Percentiles rank a stretch among this genome's conserved stretches.
These are phyloP conservation scores for Tripidium arundinaceum DNA, from an alignment of 202 grass and related monocot species.

Conservation along the genomic window DNA sequence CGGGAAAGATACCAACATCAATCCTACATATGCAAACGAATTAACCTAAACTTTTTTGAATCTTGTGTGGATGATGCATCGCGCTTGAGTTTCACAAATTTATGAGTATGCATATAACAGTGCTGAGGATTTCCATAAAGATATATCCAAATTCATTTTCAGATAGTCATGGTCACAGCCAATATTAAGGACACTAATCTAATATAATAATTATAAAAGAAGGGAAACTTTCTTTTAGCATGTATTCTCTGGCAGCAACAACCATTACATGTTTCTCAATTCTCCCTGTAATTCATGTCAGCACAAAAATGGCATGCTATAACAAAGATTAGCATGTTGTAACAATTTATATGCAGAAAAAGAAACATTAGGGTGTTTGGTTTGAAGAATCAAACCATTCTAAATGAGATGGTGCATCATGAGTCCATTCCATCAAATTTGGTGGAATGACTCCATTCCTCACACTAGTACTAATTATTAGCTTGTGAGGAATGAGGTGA, in stretches of 20 bases:
- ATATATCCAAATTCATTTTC: neutral
- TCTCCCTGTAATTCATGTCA: neutral
- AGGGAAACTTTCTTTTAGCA: no score
- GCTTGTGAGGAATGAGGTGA: no score
- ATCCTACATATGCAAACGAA: neutral
- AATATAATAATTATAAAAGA: no score
- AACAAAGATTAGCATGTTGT: neutral
- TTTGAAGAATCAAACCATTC: no score
- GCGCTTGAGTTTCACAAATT: neutral
- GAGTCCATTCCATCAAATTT: no score
- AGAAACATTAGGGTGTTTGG: no score
- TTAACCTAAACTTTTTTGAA: neutral
- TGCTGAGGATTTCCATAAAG: neutral
- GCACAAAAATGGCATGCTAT: neutral
- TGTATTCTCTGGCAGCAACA: neutral
- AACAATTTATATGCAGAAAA: neutral
- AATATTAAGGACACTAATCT: no score
- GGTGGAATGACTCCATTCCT: no score
- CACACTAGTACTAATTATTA: no score
- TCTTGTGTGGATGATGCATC: neutral
- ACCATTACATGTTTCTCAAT: neutral
- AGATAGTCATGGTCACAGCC: neutral
- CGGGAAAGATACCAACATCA: neutral
- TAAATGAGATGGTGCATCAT: no score
- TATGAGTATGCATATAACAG: neutral